Base-by-base conservation (phyloP, 768 basidiomycete species). In the Lactarius psammicola region DNA sequence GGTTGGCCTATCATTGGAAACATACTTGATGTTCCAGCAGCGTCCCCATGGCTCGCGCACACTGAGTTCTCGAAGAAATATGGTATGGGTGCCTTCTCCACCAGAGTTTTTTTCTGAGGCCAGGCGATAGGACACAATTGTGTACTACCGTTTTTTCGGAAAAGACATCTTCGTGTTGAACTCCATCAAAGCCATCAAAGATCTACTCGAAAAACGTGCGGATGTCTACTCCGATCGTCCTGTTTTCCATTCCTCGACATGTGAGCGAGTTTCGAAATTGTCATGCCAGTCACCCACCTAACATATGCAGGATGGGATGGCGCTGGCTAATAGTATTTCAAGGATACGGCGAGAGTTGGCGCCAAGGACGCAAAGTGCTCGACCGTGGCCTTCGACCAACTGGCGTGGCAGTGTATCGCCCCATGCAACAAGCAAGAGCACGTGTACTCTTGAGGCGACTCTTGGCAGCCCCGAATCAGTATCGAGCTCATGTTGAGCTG, bases 161-260 rank as follows among this genome's bases (percentile, higher is more conserved):
- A 80, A 80, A 61, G 77, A 79, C 11, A 78, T 83, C 72, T 67
- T 86, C 59, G 74, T 87, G 60, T 72, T 87, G 40, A 84, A 80
- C 71, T 78, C 78, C 63, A 63, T 76, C 66, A 75, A 79, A 66
- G 79, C 77, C 4, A 77, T 80, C 40, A 76, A 76, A 11, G 83
- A 81, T 63, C 73, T 87, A 30, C 75, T 87, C 33, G 84, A 85
- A 46, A 84, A 80, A 70, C 77, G 82, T 60, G 80, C 83, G 60
- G 69, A 78, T 26, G 81, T 36, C 34, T 68, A 46, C 44, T 60
- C 59, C 7, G 63, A 60, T 33, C 63, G 67, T 20, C 33, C 58
- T 1, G 30, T 9, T 33, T 38, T 30, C 51, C 51, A n/a, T n/a
- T 68, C 30, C 40, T 56, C 11, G 59, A 65, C 9, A 60, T 68